Percentiles rank a stretch among this genome's conserved stretches.
Conservation (phyloP, 1,284 basidiomycete genomes). For the Blastosporella zonata region DNA sequence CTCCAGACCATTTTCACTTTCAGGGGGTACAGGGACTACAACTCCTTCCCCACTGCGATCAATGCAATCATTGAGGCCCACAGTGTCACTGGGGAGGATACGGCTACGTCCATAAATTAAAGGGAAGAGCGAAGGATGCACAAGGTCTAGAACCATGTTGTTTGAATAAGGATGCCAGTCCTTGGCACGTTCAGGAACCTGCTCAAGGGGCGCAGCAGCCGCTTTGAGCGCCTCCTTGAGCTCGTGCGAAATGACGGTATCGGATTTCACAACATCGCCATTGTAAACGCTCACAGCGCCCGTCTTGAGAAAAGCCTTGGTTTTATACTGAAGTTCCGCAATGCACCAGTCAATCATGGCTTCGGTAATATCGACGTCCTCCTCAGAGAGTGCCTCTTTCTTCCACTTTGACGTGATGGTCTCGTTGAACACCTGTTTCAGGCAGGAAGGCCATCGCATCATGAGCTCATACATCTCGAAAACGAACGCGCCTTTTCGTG, state of each 20-base stretch:
- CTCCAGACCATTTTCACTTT: neutral
- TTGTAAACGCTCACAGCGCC: slow-evolving; percentile 18
- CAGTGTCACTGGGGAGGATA: slow-evolving; percentile 12
- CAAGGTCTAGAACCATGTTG: slow-evolving; percentile 39
- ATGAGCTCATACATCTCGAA: neutral
- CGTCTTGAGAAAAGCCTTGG: slow-evolving; percentile 13
- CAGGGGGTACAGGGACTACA: slow-evolving; percentile 7
- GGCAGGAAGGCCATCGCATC: neutral
- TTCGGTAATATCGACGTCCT: neutral
- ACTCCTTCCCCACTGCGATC: slow-evolving; percentile 1
- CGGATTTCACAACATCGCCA: slow-evolving; percentile 29
- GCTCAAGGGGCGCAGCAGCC: slow-evolving; percentile 29
- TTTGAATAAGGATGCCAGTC: slow-evolving; percentile 46
- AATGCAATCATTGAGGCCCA: slow-evolving; percentile 19
- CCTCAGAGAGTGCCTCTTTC: neutral
- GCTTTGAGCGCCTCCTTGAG: slow-evolving; percentile 16
- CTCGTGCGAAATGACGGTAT: slow-evolving; percentile 19
- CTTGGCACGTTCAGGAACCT: slow-evolving; percentile 33
- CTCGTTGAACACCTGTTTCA: neutral
- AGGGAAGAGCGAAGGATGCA: slow-evolving; percentile 41
- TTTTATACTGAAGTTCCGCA: slow-evolving; percentile 21
- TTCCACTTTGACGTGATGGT: neutral
- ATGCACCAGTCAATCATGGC: slow-evolving; percentile 14
- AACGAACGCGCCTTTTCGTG: neutral
- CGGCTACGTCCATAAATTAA: slow-evolving; percentile 33